Base-by-base conservation (phyloP, 345 rosid genomes). In the Limnanthes douglasii region DNA sequence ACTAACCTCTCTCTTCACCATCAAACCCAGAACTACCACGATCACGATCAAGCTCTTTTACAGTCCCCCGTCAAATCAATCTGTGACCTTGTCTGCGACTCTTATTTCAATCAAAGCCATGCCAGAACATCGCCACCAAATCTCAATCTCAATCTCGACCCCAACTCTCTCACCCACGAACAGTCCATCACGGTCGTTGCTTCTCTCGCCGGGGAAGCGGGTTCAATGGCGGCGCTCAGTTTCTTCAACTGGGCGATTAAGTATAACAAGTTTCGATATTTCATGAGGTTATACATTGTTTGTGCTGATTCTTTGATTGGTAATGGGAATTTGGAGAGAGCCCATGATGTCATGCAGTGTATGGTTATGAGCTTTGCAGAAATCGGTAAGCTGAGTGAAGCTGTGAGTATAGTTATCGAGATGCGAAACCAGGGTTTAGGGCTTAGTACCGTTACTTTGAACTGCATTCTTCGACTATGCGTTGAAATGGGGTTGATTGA, bases 251-350 rank as follows among this genome's bases (percentile, higher is more conserved):
- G 93, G 95, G 60, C 70, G 1, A 45, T 69, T 31, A 69, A 59
- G 40, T 46, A 50, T 34, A 27, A 48, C 21, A 83, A 73, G 27
- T 86, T 82, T 26, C 64, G 82, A 39, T 64, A 67, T 60, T 82
- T 86, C 46, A 83, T 69, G 93, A 65, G 97, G 53, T 37, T 83
- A 13, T 82, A 83, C 26, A 71, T 86, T 30, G 69, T 78, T 3
- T 64, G 66, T 10, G 66, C 82, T 2, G 56, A 65, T 44, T 75
- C 74, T 11, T 61, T 78, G 48, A 47, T 75, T 35, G 53, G 33
- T 4, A 82, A 82, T 26, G 70, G 62, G 1, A 83, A 83, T 43
- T 46, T 60, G 31, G 85, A 60, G 51, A 69, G 59, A 67, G 95
- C 93, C 49, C 57, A 61, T 18, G 74, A 69, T 24, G 80, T 86